These are phyloP conservation scores for Calophaca sinica DNA, from an alignment of 306 rosid genomes.

Conservation along the genomic window DNA sequence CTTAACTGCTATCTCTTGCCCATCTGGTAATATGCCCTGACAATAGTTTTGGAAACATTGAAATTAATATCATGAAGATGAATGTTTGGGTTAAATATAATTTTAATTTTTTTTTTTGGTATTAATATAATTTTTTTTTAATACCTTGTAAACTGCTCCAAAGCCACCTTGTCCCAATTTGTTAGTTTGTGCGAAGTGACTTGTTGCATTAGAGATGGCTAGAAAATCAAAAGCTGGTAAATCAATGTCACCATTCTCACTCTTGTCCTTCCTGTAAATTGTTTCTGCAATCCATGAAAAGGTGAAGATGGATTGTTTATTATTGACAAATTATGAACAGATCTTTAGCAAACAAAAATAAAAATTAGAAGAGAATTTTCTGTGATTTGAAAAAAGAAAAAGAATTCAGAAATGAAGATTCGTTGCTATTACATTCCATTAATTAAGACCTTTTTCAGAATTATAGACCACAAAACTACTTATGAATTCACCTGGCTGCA, in stretches of 20 bases:
- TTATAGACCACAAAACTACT: neutral
- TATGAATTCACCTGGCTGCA: slow-evolving; percentile 30
- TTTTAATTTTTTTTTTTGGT: too few species aligned
- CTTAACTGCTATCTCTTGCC: slow-evolving; percentile 59
- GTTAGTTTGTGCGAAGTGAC: slow-evolving; percentile 48
- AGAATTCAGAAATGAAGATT: neutral
- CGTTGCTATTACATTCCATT: neutral
- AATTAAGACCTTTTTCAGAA: too few species aligned
- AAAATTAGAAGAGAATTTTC: neutral
- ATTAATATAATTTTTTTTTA: neutral
- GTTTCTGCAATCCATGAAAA: slow-evolving; percentile 3
- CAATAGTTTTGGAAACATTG: neutral
- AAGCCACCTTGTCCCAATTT: slow-evolving; percentile 60
- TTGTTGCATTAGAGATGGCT: slow-evolving; percentile 39
- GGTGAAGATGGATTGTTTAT: neutral
- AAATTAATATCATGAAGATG: neutral
- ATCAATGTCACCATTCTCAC: slow-evolving; percentile 21
- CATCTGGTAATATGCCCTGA: slow-evolving; percentile 52
- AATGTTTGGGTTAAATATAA: neutral
- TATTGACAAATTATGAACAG: neutral
- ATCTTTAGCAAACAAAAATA: neutral
- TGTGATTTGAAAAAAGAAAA: neutral
- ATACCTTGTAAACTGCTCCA: slow-evolving; percentile 59
- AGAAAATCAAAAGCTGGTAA: slow-evolving; percentile 52
- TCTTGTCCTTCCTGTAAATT: slow-evolving; percentile 2